phyloP scores from a whole-genome alignment of 2,329 filamentous ascomycete species.

The Colletotrichum horii region DNA sequence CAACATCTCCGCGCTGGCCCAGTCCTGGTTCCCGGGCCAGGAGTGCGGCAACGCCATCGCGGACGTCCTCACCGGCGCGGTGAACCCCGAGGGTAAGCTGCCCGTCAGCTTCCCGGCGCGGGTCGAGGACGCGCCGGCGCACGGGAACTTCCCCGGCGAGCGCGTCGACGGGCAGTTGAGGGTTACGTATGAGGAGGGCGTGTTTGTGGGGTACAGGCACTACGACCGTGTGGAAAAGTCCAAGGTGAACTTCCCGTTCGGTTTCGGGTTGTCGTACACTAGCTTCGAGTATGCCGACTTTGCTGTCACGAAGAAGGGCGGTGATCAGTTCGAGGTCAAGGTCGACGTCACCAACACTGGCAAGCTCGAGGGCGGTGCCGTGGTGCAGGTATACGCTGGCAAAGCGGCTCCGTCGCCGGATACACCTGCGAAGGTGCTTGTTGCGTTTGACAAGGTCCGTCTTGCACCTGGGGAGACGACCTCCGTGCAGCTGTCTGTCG shows the following conservation, averaged over 20 bases:
- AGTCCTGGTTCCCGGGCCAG: conserved; percentile 74
- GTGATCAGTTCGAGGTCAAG: conserved; percentile 48
- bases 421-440: conserved; percentile 31
- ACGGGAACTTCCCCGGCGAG: conserved; percentile 65
- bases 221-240: conserved; percentile 65
- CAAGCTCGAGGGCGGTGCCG: conserved; percentile 49
- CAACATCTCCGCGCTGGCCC: conserved; percentile 64
- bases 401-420: not conserved
- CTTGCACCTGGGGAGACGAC: conserved; percentile 25
- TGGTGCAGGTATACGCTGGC: conserved; percentile 61
- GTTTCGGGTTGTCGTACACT: conserved; percentile 70
- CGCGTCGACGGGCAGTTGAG: conserved; percentile 49
- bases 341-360: conserved; percentile 66
- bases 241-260: conserved; percentile 69
- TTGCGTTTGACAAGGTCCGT: conserved; percentile 33
- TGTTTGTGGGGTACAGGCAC: conserved; percentile 72
- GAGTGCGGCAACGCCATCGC: conserved; percentile 73
- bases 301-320: conserved; percentile 35
- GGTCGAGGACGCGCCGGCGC: conserved; percentile 68
- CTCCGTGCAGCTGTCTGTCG: conserved; percentile 18
- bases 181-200: conserved; percentile 71
- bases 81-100: conserved; percentile 69
- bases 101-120: conserved; percentile 66
- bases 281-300: conserved; percentile 60
- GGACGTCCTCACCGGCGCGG: conserved; percentile 68